Conservation (phyloP, 371 early-diverging fungal genomes). For the Rhizopus arrhizus region DNA sequence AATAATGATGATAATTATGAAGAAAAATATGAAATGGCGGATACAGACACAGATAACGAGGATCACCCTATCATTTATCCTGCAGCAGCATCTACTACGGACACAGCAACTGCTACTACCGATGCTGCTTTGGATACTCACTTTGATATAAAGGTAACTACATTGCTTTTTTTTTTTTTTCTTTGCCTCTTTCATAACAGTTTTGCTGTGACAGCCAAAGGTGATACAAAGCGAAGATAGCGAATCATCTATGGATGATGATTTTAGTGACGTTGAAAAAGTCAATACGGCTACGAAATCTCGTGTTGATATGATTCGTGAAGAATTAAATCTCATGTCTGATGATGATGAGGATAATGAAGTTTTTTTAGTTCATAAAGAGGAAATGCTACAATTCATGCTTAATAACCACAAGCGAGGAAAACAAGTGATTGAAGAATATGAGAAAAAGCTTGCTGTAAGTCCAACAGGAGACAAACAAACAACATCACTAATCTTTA, state of each 20-base stretch:
- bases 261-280: conserved; percentile 28
- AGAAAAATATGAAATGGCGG: conserved; percentile 37
- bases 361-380: conserved; percentile 31
- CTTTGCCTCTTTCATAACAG: background rate
- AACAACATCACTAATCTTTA: background rate
- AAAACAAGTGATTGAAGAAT: conserved; percentile 42
- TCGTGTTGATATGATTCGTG: conserved; percentile 23
- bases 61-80: conserved; percentile 29
- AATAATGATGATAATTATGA: conserved; percentile 28
- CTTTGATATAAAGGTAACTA: background rate
- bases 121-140: background rate
- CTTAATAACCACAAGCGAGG: conserved; percentile 40
- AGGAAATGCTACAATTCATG: conserved; percentile 53
- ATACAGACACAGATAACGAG: conserved; percentile 48
- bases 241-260: conserved; percentile 28
- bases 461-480: conserved; percentile 4
- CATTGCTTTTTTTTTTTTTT: background rate
- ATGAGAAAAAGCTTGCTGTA: conserved; percentile 47
- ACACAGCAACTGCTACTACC: background rate
- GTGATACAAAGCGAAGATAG: conserved; percentile 11
- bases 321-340: conserved; percentile 30
- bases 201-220: background rate
- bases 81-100: background rate
- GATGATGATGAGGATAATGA: conserved; percentile 45
- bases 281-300: conserved; percentile 11